phyloP scores from a whole-genome alignment of 768 basidiomycete species.

The Suillus variegatus region DNA sequence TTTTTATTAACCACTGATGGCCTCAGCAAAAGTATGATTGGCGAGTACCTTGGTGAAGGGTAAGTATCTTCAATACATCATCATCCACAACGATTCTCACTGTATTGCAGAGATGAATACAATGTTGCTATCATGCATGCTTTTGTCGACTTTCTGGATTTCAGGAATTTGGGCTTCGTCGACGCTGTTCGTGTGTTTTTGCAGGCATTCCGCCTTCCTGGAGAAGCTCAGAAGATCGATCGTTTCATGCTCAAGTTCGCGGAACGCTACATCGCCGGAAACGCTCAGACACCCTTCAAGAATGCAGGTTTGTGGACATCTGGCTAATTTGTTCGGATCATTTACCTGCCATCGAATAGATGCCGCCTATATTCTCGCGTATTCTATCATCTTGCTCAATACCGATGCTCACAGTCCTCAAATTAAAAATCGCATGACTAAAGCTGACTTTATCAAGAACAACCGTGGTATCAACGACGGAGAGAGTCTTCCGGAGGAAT shows the following conservation, averaged over 20 bases:
- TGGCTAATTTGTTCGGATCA: constrained; percentile 12
- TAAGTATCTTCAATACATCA: constrained; percentile 39
- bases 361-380: constrained; percentile 92
- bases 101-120: constrained; percentile 67
- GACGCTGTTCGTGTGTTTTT: constrained; percentile 89
- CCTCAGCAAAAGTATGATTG: constrained; percentile 92
- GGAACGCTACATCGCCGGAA: constrained; percentile 91
- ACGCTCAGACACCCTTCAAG: constrained; percentile 81
- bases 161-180: constrained; percentile 78
- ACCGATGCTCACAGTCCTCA: constrained; percentile 97
- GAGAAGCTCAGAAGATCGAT: constrained; percentile 98
- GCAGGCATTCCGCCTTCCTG: constrained; percentile 95
- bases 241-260: constrained; percentile 99
- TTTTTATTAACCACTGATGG: constrained; percentile 92
- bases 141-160: constrained; percentile 92
- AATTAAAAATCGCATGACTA: constrained; percentile 93
- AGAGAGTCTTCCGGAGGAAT: constrained; percentile 84
- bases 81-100: background rate
- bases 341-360: constrained; percentile 45
- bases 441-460: constrained; percentile 88
- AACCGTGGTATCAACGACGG: constrained; percentile 96
- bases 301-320: constrained; percentile 75
- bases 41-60: constrained; percentile 98
- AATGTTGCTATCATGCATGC: constrained; percentile 97
- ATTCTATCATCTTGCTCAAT: constrained; percentile 94